A percentile compares a stretch with the other conserved stretches of the same genome.
phyloP scores from a whole-genome alignment of 352 stramenopile genomes.

The Aphanomyces astaci region DNA sequence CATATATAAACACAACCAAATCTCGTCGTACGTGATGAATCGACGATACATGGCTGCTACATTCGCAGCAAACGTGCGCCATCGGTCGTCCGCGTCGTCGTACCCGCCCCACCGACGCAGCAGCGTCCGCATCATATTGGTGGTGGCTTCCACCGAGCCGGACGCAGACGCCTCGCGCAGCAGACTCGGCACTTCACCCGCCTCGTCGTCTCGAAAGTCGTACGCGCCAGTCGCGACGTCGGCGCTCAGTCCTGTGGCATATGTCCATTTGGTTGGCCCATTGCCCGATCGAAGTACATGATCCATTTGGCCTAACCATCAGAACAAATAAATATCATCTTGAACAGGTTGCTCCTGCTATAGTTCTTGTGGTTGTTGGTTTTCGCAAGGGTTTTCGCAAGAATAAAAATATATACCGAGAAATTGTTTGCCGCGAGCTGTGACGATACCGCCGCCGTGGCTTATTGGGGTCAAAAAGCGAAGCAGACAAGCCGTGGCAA shows the following conservation, averaged over 20 bases:
- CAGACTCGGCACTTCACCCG: conserved; percentile 28
- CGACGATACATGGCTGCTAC: conserved; percentile 48
- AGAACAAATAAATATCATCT: no score
- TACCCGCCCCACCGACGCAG: conserved; percentile 36
- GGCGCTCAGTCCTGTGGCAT: conserved; percentile 35
- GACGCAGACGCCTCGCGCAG: conserved; percentile 28
- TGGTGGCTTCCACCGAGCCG: conserved; percentile 21
- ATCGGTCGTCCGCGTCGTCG: conserved; percentile 34
- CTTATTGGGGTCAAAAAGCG: conserved; percentile 46
- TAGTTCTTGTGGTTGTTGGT: background rate
- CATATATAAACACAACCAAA: no score
- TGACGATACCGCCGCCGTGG: background rate
- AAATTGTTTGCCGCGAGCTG: background rate
- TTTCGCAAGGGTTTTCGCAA: background rate
- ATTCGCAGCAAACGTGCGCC: conserved; percentile 39
- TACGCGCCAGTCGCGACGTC: conserved; percentile 43
- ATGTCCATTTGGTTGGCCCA: conserved; percentile 21
- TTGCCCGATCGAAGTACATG: conserved; percentile 25
- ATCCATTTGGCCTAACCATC: conserved; percentile 45
- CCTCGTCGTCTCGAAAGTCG: conserved; percentile 42
- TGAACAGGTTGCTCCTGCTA: no score
- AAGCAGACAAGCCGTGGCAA: conserved; percentile 39
- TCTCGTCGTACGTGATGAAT: conserved; percentile 23
- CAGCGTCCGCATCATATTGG: conserved; percentile 28
- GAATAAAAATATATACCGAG: conserved; percentile 2